These are phyloP conservation scores for Centaurea solstitialis DNA, from an alignment of 129 eudicot genomes.

Conservation along the genomic window DNA sequence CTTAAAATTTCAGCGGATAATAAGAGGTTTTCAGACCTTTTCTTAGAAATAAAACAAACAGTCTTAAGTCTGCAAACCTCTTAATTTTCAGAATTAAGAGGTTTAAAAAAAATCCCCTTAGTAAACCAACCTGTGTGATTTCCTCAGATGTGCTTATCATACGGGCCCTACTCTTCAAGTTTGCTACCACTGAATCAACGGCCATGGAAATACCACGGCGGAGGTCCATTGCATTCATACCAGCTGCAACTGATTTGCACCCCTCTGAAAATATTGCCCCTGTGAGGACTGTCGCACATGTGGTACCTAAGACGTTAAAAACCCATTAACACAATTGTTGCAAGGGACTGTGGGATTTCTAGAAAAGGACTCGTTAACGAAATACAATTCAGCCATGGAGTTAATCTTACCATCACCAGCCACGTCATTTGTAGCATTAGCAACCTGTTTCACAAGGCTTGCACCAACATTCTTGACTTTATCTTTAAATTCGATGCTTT, in stretches of 20 bases:
- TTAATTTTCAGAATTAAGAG: too few relatives aligned
- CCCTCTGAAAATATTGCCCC: conserved; percentile 57
- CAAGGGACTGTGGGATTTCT: background rate
- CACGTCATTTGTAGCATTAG: conserved; percentile 76
- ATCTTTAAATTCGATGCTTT: conserved; percentile 79
- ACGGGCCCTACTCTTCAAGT: conserved; percentile 76
- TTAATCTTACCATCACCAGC: conserved; percentile 82
- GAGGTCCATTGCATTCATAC: conserved; percentile 45
- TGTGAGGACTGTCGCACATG: conserved; percentile 87
- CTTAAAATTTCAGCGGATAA: too few relatives aligned
- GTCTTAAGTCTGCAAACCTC: too few relatives aligned
- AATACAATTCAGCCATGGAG: background rate
- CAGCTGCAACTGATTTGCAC: conserved; percentile 39
- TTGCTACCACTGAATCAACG: conserved; percentile 72
- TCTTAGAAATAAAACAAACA: too few relatives aligned
- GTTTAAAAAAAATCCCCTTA: background rate
- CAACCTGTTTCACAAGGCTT: conserved; percentile 86
- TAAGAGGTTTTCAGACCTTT: too few relatives aligned
- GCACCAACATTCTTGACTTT: conserved; percentile 80
- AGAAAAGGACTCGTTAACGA: background rate
- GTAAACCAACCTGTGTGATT: conserved; percentile 73
- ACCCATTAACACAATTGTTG: background rate
- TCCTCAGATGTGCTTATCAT: conserved; percentile 89
- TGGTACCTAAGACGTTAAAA: conserved; percentile 58
- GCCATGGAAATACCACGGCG: conserved; percentile 74